phyloP scores from a whole-genome alignment of 495 filamentous ascomycete genomes.

The Astrocystis sublimbata region DNA sequence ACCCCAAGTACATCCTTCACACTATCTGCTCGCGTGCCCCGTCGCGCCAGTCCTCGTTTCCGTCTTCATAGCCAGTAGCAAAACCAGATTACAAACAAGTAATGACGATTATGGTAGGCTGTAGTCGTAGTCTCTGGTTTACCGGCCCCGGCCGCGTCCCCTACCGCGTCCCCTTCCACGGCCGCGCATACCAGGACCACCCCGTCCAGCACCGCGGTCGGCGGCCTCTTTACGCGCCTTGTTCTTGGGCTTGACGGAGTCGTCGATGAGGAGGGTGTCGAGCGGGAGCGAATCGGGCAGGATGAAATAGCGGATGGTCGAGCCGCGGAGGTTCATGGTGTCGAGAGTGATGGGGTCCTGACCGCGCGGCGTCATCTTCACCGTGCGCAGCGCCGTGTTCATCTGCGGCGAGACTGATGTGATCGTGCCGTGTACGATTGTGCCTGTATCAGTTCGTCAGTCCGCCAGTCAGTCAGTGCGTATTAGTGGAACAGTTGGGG shows the following conservation, averaged over 20 bases:
- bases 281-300: conserved; percentile 92
- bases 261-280: conserved; percentile 92
- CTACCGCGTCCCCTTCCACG: conserved; percentile 65
- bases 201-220: conserved; percentile 64
- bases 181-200: conserved; percentile 59
- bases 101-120: too few species aligned
- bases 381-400: conserved; percentile 91
- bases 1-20: background rate
- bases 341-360: conserved; percentile 85
- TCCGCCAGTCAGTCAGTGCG: background rate
- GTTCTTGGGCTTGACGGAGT: conserved; percentile 97
- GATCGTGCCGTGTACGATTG: conserved; percentile 93
- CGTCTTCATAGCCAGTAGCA: background rate
- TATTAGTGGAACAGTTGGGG: conserved; percentile 11
- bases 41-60: background rate
- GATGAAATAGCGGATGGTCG: conserved; percentile 90
- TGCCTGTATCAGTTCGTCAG: too few species aligned
- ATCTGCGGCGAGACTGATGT: conserved; percentile 93
- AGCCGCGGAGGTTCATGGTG: conserved; percentile 94
- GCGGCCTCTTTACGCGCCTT: conserved; percentile 91
- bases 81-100: background rate
- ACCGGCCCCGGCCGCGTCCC: conserved; percentile 39
- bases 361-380: conserved; percentile 89
- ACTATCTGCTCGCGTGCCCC: background rate
- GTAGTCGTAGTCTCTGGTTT: background rate